phyloP scores from a whole-genome alignment of 2,329 filamentous ascomycete species.

The Stromatinia cepivora region DNA sequence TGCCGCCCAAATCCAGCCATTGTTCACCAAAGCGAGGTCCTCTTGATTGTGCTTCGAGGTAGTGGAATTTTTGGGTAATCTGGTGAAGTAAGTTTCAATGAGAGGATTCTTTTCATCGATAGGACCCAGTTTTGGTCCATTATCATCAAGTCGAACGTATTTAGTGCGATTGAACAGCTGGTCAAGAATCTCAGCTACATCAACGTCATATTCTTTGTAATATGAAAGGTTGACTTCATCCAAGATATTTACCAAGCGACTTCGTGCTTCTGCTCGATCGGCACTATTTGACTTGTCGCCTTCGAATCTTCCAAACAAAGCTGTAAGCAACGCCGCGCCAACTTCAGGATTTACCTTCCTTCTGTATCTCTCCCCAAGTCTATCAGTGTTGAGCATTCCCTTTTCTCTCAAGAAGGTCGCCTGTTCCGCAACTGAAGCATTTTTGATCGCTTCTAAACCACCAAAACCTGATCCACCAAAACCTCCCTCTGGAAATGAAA shows the following conservation, averaged over 20 bases:
- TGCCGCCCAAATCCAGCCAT: constrained; percentile 98
- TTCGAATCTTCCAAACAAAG: constrained; percentile 69
- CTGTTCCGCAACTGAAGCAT: constrained; percentile 58
- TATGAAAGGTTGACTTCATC: constrained; percentile 84
- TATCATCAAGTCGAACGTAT: constrained; percentile 87
- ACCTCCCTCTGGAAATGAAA: constrained; percentile 54
- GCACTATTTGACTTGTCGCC: constrained; percentile 48
- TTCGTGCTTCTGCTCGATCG: constrained; percentile 53
- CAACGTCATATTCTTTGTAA: constrained; percentile 88
- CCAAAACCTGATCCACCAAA: constrained; percentile 50
- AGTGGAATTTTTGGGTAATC: constrained; percentile 74
- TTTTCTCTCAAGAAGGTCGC: constrained; percentile 59
- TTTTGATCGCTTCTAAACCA: constrained; percentile 53
- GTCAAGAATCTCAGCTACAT: constrained; percentile 79
- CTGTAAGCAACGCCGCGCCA: constrained; percentile 67
- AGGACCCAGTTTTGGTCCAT: constrained; percentile 82
- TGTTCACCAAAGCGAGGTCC: constrained; percentile 84
- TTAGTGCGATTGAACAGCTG: constrained; percentile 94
- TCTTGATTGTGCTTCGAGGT: constrained; percentile 75
- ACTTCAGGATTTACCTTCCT: constrained; percentile 68
- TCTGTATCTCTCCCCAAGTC: constrained; percentile 77
- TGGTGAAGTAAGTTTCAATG: constrained; percentile 93
- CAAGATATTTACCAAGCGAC: constrained; percentile 63
- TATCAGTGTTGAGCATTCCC: constrained; percentile 69
- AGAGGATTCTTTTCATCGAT: constrained; percentile 77